These are phyloP conservation scores for Obelidium mucronatum DNA, from an alignment of 192 early-diverging fungal genomes.

Conservation along the genomic window DNA sequence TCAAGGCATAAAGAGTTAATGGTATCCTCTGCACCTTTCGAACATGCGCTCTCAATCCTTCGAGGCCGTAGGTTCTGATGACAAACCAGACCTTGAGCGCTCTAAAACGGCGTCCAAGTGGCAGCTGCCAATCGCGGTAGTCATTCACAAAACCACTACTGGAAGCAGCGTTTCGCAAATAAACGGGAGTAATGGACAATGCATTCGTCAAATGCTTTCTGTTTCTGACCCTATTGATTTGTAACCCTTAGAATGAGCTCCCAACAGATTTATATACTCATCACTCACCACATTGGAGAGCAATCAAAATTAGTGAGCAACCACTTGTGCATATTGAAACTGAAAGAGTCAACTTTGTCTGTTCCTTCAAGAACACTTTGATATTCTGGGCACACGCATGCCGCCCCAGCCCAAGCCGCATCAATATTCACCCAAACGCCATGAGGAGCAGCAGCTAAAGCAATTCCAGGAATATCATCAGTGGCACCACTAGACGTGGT, in stretches of 20 bases:
- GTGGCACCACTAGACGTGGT: constrained; percentile 65
- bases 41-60: constrained; percentile 60
- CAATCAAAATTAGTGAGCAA: constrained; percentile 72
- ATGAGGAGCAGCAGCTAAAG: constrained; percentile 46
- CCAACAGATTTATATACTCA: no score
- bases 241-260: no score
- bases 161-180: constrained; percentile 50
- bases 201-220: constrained; percentile 55
- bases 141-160: constrained; percentile 53
- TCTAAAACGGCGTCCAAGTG: constrained; percentile 65
- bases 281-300: constrained; percentile 67
- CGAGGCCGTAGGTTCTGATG: constrained; percentile 62
- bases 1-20: no score
- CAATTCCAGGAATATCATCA: constrained; percentile 65
- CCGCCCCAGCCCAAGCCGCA: constrained; percentile 69
- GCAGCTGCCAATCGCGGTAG: constrained; percentile 65
- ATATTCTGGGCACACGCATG: constrained; percentile 66
- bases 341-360: constrained; percentile 66
- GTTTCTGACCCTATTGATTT: no score
- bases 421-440: constrained; percentile 71
- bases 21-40: no score
- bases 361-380: constrained; percentile 51
- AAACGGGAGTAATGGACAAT: constrained; percentile 59
- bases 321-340: constrained; percentile 72
- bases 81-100: constrained; percentile 74